Base-by-base conservation (phyloP, 495 filamentous ascomycete species). In the Penicillium angulare region DNA sequence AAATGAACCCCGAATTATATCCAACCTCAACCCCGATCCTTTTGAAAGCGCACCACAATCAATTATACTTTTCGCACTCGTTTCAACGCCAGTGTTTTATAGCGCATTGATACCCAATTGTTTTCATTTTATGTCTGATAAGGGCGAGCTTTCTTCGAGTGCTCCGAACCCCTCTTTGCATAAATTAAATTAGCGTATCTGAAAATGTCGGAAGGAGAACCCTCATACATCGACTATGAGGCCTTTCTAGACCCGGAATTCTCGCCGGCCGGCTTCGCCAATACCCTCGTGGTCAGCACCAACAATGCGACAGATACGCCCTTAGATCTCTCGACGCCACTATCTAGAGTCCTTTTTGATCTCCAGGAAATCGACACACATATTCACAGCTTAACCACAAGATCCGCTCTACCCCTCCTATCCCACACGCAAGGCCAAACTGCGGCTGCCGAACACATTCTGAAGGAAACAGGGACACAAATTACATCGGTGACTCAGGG, bases 201-300 rank as follows among this genome's bases (percentile, higher is more conserved):
- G 15, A 57, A 52, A 12, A 77, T 77, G 72, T 61, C 65, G 12
- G 67, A 69, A 57, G 61, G 55, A 10, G 74, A 77, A 44, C 79
- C 84, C 15, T 95, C 92, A 13, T 98, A 98, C 74, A 92, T 98
- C 67, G 91, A 98, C 77, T 96, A 96, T 71, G 89, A 95, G 60
- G 76, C 88, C 56, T 95, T 98, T 69, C 79, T 96, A 53, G 84
- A 88, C 55, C 90, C 92, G 2, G 61, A 77, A 40, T 97, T 98
- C 75, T 87, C 82, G 9, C 79, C 95, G 2, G 66, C 86, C 36
- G 67, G 81, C 26, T 97, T 96, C 60, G 92, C 93, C 58, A 95
- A 96, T 68, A 83, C 83, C 21, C 82, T 98, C 34, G 88, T 97
- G 26, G 81, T 89, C 26, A 78, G 81, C 38, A 97, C 93, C 47